Evolutionary conservation across 2,329 filamentous ascomycete genomes (phyloP).

Genomic region (Fusarium sororula): DNA sequence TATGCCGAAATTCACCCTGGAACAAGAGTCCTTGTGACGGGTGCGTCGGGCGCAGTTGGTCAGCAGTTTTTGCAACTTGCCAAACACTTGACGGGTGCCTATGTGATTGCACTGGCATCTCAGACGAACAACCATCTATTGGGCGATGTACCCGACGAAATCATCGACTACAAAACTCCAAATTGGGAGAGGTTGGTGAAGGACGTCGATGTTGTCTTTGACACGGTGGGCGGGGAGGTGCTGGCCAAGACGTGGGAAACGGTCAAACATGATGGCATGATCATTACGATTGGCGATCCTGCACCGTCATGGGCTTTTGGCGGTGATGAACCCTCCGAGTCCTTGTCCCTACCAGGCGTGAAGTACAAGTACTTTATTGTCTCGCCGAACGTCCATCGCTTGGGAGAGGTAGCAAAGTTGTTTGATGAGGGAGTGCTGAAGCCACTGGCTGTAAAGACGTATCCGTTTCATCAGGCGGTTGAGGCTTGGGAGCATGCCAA

Average conservation of each 20-base stretch:
- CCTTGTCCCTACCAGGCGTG: constrained; percentile 26
- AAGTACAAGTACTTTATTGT: constrained; percentile 43
- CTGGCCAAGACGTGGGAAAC: constrained; percentile 44
- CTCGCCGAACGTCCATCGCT: background rate
- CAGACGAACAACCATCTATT: constrained; percentile 25
- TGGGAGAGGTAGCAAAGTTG: background rate
- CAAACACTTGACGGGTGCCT: constrained; percentile 17
- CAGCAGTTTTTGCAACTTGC: constrained; percentile 44
- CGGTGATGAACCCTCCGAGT: constrained; percentile 25
- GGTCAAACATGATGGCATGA: constrained; percentile 42
- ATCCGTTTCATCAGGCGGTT: background rate
- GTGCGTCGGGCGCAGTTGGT: constrained; percentile 23
- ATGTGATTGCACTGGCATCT: constrained; percentile 45
- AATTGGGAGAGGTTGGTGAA: constrained; percentile 33
- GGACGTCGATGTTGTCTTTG: constrained; percentile 3
- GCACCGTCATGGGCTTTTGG: constrained; percentile 47
- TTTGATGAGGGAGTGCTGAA: background rate
- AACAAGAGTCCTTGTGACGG: background rate
- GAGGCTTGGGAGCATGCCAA: constrained; percentile 10
- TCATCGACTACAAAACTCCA: constrained; percentile 40
- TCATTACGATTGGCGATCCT: constrained; percentile 50
- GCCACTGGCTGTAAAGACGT: background rate
- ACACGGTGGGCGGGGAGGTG: constrained; percentile 3
- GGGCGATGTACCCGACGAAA: constrained; percentile 20
- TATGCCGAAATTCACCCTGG: fast-evolving